Evolutionary conservation across 2,329 filamentous ascomycete species (phyloP), one percentile per base, ranked within the genome.

Genomic region (Aspergillus ruber): DNA sequence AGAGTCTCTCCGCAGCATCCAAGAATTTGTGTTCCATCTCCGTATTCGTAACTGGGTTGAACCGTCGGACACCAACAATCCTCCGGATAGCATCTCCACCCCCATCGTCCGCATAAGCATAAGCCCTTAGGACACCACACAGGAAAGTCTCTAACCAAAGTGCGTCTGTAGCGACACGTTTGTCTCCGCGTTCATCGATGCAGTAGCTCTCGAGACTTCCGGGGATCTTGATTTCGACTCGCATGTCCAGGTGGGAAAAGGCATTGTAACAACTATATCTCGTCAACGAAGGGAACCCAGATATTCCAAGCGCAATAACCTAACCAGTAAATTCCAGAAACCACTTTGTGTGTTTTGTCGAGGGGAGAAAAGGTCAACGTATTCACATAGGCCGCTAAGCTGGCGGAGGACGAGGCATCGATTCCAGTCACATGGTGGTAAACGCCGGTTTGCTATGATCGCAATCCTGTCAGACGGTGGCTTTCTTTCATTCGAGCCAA

Each of bases 381-480:
- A 71, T 97, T 98, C 73, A 98, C 95, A 71, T 98, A 98, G 58
- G 93, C 93, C 36, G 93, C 93, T 50, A 98, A 75, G 72, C 91
- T 97, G 50, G 93, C 93, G 8, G 93, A 97, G 6, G 93, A 97
- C 2, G 93, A 98, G 43, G 93, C 93, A 72, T 98, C 93, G 64
- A 96, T 85, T 51, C 93, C 93, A 35, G 90, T 95, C 59, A 96
- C 90, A 83, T 98, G 93, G 69, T 98, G 93, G 67, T 98, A 98
- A 47, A 96, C 85, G 50, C 93, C 93, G 52, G 84, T 84, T 87
- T 96, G 53, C 52, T 23, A 48, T 49, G 46, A 27, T 25, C 13
- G 38, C 27, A 12, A 45, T 29, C 36, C n/a, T 29, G 38, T 50
- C 32, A 50, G 44, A 45, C 36, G 29, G 46, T n/a, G 29, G 42